Conservation (phyloP, 2,329 filamentous ascomycete species). For the Geosmithia putterillii region DNA sequence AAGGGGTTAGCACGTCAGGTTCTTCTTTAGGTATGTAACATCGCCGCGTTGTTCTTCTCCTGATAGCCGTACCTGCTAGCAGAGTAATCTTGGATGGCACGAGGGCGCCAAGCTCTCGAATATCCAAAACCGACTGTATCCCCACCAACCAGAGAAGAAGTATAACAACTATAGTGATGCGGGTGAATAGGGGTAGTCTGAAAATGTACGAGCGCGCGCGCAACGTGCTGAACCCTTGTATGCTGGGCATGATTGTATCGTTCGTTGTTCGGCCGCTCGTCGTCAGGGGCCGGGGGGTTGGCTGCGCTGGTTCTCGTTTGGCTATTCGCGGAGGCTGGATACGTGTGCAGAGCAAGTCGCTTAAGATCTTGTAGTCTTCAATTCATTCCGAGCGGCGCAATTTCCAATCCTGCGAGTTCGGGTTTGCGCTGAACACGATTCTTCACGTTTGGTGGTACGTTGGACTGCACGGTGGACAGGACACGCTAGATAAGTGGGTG, state of each 20-base stretch:
- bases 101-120: conserved; percentile 67
- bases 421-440: neutral
- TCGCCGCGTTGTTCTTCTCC: too few relatives aligned
- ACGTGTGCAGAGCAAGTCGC: neutral
- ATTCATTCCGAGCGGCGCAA: neutral
- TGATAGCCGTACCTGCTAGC: conserved; percentile 42
- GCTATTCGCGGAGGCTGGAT: neutral
- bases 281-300: neutral
- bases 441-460: neutral
- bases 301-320: neutral
- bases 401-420: neutral
- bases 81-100: conserved; percentile 66
- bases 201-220: conserved; percentile 71
- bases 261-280: neutral
- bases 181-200: conserved; percentile 80
- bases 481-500: conserved; percentile 5
- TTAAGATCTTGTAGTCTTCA: neutral
- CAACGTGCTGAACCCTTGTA: conserved; percentile 48
- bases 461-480: neutral
- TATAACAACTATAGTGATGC: conserved; percentile 55
- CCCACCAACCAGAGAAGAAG: conserved; percentile 50
- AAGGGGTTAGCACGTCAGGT: conserved; percentile 1
- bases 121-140: conserved; percentile 57
- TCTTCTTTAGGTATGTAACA: neutral
- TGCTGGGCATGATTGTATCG: conserved; percentile 15